phyloP scores from a whole-genome alignment of 2,329 filamentous ascomycete genomes.

The Cercospora beticola region DNA sequence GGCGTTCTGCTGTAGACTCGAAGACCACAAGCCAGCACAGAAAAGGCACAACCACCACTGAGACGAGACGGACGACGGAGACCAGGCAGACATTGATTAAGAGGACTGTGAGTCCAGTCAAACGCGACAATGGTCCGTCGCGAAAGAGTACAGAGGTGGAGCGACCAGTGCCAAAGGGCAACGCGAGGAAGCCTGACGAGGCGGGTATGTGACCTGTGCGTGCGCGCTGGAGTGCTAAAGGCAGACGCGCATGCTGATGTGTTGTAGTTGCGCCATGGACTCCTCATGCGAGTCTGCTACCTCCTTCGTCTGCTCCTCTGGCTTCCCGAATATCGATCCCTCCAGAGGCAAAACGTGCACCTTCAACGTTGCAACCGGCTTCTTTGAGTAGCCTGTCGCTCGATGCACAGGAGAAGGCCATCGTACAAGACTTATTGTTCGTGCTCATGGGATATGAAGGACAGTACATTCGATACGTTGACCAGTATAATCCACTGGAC shows the following conservation, averaged over 20 bases:
- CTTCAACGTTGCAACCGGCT: conserved; percentile 65
- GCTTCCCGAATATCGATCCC: conserved; percentile 66
- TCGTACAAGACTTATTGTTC: conserved; percentile 87
- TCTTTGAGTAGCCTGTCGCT: conserved; percentile 70
- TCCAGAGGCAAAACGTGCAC: conserved; percentile 64
- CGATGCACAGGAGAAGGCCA: conserved; percentile 79
- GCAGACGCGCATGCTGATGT: conserved; percentile 12
- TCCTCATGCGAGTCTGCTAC: conserved; percentile 73
- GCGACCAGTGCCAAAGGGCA: conserved; percentile 22
- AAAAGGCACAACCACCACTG: conserved; percentile 24
- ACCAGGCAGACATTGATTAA: conserved; percentile 25
- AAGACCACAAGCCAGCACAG: conserved; percentile 21
- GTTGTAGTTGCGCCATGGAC: conserved; percentile 61
- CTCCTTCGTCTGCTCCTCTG: conserved; percentile 68
- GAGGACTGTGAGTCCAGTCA: conserved; percentile 25
- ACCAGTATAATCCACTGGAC: conserved; percentile 75
- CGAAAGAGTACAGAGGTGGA: conserved; percentile 24
- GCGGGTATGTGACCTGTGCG: conserved; percentile 27
- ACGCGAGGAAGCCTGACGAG: conserved; percentile 16
- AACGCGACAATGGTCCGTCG: conserved; percentile 18
- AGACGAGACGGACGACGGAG: conserved; percentile 23
- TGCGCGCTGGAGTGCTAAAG: conserved; percentile 1
- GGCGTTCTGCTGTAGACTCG: conserved; percentile 17
- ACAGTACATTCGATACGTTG: conserved; percentile 88
- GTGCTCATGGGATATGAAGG: conserved; percentile 98